Evolutionary conservation across 2,329 filamentous ascomycete genomes (phyloP).

Genomic region (Calonectria henricotiae): DNA sequence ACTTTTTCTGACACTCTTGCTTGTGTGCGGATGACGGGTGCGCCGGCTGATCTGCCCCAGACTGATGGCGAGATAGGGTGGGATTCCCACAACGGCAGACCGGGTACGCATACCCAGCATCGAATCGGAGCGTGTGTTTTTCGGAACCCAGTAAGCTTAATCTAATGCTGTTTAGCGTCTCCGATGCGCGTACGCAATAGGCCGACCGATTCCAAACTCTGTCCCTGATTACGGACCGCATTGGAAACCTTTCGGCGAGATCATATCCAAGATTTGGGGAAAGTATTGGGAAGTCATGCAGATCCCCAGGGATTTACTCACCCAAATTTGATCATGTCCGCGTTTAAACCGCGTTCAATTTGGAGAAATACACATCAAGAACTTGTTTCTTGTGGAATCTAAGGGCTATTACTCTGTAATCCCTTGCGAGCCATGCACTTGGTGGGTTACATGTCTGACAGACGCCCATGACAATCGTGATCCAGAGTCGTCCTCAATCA

Average conservation of each 20-base stretch:
- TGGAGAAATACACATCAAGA: not conserved
- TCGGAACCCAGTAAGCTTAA: slow-evolving; percentile 3
- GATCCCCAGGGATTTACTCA: not conserved
- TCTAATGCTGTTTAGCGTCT: not conserved
- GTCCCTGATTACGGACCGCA: not conserved
- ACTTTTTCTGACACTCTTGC: not conserved
- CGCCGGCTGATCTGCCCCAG: not conserved
- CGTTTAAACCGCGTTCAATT: not conserved
- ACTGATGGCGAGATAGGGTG: not conserved
- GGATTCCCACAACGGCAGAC: not conserved
- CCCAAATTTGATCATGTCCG: not conserved
- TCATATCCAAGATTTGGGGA: not conserved
- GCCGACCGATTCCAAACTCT: not conserved
- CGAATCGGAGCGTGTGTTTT: slow-evolving; percentile 10
- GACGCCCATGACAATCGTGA: no score
- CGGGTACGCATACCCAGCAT: slow-evolving; percentile 10
- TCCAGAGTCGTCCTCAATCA: not conserved
- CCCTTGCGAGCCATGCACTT: not conserved
- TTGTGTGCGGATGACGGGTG: slow-evolving; percentile 9
- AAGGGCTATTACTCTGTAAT: not conserved
- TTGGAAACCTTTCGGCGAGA: slow-evolving; percentile 12
- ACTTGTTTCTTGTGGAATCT: not conserved
- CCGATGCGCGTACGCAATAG: not conserved
- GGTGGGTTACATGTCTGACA: not conserved
- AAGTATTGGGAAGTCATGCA: not conserved